Evolutionary conservation across 2,329 filamentous ascomycete genomes (phyloP), one percentile per base, ranked within the genome.

Genomic region (Geosmithia flava): DNA sequence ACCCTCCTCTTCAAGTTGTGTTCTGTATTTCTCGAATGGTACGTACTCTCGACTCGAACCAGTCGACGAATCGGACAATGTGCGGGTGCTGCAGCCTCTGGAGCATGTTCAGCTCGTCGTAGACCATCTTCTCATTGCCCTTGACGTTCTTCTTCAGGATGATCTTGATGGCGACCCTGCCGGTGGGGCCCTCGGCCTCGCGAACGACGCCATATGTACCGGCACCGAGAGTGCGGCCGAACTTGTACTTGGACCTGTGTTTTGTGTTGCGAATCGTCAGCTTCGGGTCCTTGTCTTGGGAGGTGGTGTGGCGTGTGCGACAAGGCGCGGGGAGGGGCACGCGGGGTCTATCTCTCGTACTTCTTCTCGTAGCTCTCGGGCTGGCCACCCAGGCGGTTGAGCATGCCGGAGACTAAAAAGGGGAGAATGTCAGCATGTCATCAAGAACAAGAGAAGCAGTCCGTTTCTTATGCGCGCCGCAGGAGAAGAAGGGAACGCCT

Each of bases 141-240:
- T 90, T 94, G 63, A 98, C 91, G 68, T 95, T 97, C 74, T 95
- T 96, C 79, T 98, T 98, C 61, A 97, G 74, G 66, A 98, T 98
- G 65, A 98, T 97, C 76, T 98, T 98, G 68, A 98, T 80, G 41
- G 93, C 93, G 52, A 95, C 90, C 74, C 95, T 79, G 64, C 88
- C 87, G 19, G 78, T 76, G 42, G 84, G 80, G 56, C 87, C 79
- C 52, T 96, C 89, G 51, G 93, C 93, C 69, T 98, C 93, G 58
- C 93, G 82, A 60, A 98, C 93, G 60, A 98, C 95, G 61, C 93
- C 93, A 75, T 98, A 98, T 59, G 93, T 98, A 58, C 93, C 93
- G 52, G 93, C 93, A 61, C 93, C 93, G 50, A 98, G 79, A 20
- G 91, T 97, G 64, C 85, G 82, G 59, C 93, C 93, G 67, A 98